A percentile compares a stretch with the other conserved stretches of the same genome.
Conservation (phyloP, 1,139 yeast genomes). For the Ogataea hybrid region DNA sequence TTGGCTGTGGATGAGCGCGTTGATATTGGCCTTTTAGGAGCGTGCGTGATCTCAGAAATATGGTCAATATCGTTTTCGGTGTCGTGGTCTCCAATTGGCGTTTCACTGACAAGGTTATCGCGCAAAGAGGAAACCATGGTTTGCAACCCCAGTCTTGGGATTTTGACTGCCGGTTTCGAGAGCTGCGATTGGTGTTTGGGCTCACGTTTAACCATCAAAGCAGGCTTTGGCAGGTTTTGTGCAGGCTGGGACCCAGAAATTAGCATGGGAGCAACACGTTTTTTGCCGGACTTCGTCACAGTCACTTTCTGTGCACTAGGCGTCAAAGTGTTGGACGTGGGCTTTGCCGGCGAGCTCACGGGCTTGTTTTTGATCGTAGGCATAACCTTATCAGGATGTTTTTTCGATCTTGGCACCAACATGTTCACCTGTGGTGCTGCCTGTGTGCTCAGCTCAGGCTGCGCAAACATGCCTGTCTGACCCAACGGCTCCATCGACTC, state of each 20-base stretch:
- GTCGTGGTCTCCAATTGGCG: constrained; percentile 24
- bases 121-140: constrained; percentile 47
- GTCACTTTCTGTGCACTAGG: constrained; percentile 46
- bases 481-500: constrained; percentile 7
- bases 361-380: constrained; percentile 15
- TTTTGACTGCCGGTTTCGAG: constrained; percentile 41
- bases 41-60: constrained; percentile 27
- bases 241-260: constrained; percentile 43
- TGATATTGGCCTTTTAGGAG: constrained; percentile 14
- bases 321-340: constrained; percentile 24
- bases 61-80: constrained; percentile 31
- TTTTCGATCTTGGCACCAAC: constrained; percentile 30
- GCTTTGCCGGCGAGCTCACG: constrained; percentile 7
- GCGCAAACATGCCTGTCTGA: constrained; percentile 21
- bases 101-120: constrained; percentile 25
- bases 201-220: constrained; percentile 13
- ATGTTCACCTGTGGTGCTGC: constrained; percentile 24
- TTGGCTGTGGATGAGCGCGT: constrained; percentile 17
- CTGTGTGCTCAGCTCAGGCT: background rate
- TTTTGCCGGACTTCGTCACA: constrained; percentile 75
- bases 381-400: constrained; percentile 29
- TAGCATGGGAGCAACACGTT: constrained; percentile 83
- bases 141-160: constrained; percentile 49
- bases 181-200: constrained; percentile 24
- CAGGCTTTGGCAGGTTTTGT: constrained; percentile 2